phyloP scores from a whole-genome alignment of 352 stramenopile genomes.

The Globisporangium emineosum region DNA sequence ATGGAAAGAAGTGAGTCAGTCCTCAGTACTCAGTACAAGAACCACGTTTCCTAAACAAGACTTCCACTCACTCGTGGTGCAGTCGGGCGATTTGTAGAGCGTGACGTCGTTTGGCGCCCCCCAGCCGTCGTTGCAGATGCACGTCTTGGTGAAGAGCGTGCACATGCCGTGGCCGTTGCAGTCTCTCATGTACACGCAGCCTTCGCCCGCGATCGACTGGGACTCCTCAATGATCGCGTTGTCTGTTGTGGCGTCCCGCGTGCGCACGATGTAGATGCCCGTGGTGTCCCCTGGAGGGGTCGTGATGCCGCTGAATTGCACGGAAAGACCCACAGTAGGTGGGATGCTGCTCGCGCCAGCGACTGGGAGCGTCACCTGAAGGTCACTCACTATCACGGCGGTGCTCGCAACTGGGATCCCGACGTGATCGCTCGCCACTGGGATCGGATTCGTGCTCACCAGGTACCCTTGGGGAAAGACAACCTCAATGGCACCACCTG shows the following conservation, averaged over 20 bases:
- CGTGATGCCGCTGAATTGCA: slow-evolving; percentile 47
- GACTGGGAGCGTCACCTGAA: slow-evolving; percentile 34
- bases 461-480: slow-evolving; percentile 47
- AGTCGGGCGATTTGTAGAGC: slow-evolving; percentile 76
- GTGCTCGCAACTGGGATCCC: slow-evolving; percentile 36
- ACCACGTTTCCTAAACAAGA: neutral
- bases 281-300: slow-evolving; percentile 39
- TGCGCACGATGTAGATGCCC: slow-evolving; percentile 54
- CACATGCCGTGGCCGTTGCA: slow-evolving; percentile 84
- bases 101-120: slow-evolving; percentile 63
- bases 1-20: neutral
- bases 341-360: slow-evolving; percentile 24
- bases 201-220: slow-evolving; percentile 47
- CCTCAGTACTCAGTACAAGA: neutral
- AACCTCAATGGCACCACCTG: slow-evolving; percentile 45
- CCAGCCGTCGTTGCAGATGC: slow-evolving; percentile 63
- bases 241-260: slow-evolving; percentile 27
- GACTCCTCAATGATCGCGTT: slow-evolving; percentile 55
- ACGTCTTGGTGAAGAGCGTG: slow-evolving; percentile 59
- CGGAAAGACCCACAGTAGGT: slow-evolving; percentile 24
- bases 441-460: slow-evolving; percentile 19
- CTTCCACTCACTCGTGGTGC: slow-evolving; percentile 49
- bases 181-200: slow-evolving; percentile 66
- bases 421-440: slow-evolving; percentile 26
- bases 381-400: slow-evolving; percentile 23